Evolutionary conservation across 2,329 filamentous ascomycete genomes (phyloP).

Genomic region (Paradendryphiella salina): DNA sequence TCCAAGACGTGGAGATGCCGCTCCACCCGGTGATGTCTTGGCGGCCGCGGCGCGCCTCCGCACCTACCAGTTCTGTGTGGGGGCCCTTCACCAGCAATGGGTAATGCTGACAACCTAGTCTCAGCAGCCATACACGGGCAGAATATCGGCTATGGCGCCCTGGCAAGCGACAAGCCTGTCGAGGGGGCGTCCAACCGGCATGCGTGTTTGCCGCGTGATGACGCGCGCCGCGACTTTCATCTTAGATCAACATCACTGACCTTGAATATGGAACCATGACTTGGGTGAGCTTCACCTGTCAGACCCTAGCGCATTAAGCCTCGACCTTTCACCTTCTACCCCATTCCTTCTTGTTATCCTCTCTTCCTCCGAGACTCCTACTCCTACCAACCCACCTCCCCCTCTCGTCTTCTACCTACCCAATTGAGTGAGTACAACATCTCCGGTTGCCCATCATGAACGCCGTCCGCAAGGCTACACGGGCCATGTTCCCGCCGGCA

Average conservation of each 20-base stretch:
- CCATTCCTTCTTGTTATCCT: neutral
- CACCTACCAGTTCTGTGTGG: neutral
- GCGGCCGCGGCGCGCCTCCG: constrained; percentile 3
- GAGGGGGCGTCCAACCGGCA: neutral
- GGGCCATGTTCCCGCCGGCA: constrained; percentile 2
- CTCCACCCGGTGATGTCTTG: constrained; percentile 1
- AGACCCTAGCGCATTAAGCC: neutral
- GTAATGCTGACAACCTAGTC: neutral
- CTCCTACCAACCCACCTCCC: neutral
- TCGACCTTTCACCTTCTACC: neutral
- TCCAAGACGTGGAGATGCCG: constrained; percentile 1
- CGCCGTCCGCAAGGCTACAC: neutral
- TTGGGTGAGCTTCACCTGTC: neutral
- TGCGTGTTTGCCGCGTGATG: neutral
- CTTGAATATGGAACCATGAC: neutral
- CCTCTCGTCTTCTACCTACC: neutral
- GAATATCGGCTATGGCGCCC: neutral
- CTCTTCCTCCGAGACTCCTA: neutral
- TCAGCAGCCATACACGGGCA: neutral
- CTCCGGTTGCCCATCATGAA: neutral
- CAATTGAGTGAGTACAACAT: neutral
- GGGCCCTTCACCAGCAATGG: neutral
- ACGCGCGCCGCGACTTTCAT: constrained; percentile 1
- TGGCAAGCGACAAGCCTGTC: neutral
- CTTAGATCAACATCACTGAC: neutral